Evolutionary conservation across 768 basidiomycete species (phyloP).

Genomic region (Polyporus arcularius): DNA sequence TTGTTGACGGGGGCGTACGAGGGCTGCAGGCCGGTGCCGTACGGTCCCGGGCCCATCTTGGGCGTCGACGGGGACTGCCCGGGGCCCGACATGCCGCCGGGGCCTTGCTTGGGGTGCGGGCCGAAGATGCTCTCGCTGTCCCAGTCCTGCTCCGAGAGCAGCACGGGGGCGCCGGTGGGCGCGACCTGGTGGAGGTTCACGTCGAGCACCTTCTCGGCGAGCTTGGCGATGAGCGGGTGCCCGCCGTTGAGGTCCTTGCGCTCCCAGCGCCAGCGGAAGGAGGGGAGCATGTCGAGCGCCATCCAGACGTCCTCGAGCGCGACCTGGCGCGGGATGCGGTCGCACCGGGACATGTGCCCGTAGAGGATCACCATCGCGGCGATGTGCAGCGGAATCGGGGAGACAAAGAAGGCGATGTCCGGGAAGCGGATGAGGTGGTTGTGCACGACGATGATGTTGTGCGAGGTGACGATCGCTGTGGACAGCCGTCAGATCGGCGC

Average conservation of each 20-base stretch:
- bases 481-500: constrained; percentile 1
- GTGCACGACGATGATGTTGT: constrained; percentile 86
- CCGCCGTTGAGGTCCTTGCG: constrained; percentile 78
- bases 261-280: constrained; percentile 92
- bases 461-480: constrained; percentile 79
- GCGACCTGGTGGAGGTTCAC: constrained; percentile 67
- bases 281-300: constrained; percentile 85
- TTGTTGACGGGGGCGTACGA: no score
- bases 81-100: constrained; percentile 1
- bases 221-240: constrained; percentile 81
- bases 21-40: constrained; percentile 17
- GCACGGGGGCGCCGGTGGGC: constrained; percentile 36
- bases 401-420: constrained; percentile 86
- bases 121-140: constrained; percentile 38
- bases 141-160: constrained; percentile 48
- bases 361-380: constrained; percentile 91
- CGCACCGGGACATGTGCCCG: constrained; percentile 80
- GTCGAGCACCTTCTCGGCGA: constrained; percentile 79
- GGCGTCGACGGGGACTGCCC: constrained; percentile 30
- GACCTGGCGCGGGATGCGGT: constrained; percentile 60
- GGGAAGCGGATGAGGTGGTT: constrained; percentile 83
- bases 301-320: constrained; percentile 85
- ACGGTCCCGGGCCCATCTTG: constrained; percentile 36
- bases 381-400: constrained; percentile 86
- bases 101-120: constrained; percentile 4